Evolutionary conservation across 2,329 filamentous ascomycete genomes (phyloP), one percentile per base, ranked within the genome.

Genomic region (Stachybotrys chlorohalonatus): DNA sequence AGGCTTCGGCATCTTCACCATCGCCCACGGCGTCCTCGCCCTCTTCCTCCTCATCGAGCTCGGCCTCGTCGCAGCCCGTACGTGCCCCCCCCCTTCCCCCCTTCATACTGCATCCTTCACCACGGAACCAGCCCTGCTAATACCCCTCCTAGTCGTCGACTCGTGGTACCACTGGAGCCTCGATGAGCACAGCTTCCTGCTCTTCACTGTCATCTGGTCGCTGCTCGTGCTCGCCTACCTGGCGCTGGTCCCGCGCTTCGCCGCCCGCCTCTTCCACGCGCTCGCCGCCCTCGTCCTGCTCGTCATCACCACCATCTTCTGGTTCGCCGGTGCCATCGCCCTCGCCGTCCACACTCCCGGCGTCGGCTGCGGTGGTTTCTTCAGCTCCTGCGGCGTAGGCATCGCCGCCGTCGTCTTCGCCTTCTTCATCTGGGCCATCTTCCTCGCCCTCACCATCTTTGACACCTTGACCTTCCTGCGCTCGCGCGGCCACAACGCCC

Each of bases 241-340:
- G 57, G 77, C 84, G 62, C 58, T 92, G 52, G 76, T 84, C 3
- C 88, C 89, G 1, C 73, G 81, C 48, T 85, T 84, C 70, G 75
- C 84, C 62, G 76, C 80, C 4, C 73, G 74, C 30, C 63, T 83
- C 11, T 84, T 85, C 62, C 83, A 90, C 68, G 80, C 78, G 53
- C 81, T 83, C 52, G 82, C 78, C 49, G 81, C 90, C 15, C 74
- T 92, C 16, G 84, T 64, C 1, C 76, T 89, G 36, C 88, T 95
- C 64, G 76, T 75, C 50, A 60, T 94, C 30, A 94, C 89, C 9
- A 85, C 87, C 73, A 77, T 95, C 55, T 95, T 95, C 75, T 96
- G 91, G 91, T 94, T 96, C 66, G 85, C 87, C 1, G 90, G 90
- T 7, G 87, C 90, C 63, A 85, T 95, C 60, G 89, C 90, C 0